Conservation (phyloP, 805 yeast species). For the Suhomyces prunicola region DNA sequence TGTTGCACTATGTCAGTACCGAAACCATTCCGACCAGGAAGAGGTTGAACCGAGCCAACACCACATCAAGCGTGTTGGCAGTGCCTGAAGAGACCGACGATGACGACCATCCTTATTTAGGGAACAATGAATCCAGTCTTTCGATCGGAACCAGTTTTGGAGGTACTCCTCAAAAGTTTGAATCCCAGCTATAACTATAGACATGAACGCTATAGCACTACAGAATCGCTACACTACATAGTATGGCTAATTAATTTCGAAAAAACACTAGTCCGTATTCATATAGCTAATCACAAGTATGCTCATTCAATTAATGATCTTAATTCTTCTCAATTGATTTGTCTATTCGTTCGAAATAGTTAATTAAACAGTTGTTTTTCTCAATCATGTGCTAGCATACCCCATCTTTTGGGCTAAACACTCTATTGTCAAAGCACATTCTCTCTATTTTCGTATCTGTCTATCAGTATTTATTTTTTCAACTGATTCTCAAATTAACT, state of each 20-base stretch:
- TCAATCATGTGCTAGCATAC: no score
- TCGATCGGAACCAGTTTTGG: not conserved
- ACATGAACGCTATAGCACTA: no score
- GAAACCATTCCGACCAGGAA: conserved; percentile 7
- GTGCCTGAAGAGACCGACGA: not conserved
- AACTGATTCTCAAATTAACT: not conserved
- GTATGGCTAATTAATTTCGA: no score
- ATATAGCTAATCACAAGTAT: no score
- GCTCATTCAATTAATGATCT: no score
- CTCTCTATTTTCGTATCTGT: not conserved
- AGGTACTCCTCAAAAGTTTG: not conserved
- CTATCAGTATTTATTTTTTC: not conserved
- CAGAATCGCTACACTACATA: not conserved
- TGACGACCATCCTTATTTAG: not conserved
- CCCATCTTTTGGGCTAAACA: no score
- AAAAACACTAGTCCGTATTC: no score
- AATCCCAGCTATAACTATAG: not conserved
- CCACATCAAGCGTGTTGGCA: not conserved
- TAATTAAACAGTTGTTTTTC: no score
- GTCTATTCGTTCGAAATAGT: no score
- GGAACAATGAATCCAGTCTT: not conserved
- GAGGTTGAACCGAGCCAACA: not conserved
- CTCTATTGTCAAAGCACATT: no score
- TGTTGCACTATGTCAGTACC: conserved; percentile 23
- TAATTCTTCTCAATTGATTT: no score